Evolutionary conservation across 345 rosid species (phyloP).

Genomic region (Populus davidiana): DNA sequence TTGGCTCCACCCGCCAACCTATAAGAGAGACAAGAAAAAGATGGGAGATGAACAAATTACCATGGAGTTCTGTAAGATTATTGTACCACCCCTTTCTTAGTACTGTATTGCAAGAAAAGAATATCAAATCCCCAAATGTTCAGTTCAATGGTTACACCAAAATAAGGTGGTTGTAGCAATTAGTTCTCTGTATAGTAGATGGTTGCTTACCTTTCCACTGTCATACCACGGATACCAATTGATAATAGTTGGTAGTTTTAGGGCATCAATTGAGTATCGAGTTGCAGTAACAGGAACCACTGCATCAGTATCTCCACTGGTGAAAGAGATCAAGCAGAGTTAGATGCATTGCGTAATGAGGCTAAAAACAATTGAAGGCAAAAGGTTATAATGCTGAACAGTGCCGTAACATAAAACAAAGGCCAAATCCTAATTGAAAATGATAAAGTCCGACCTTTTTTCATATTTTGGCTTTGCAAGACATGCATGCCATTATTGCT

Average conservation of each 20-base stretch:
- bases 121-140: background rate
- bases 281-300: constrained; percentile 88
- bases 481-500: background rate
- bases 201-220: constrained; percentile 43
- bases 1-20: constrained; percentile 99
- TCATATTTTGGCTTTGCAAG: background rate
- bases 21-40: background rate
- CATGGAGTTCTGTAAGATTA: background rate
- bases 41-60: background rate
- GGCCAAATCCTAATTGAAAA: background rate
- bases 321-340: constrained; percentile 22
- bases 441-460: background rate
- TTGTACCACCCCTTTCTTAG: background rate
- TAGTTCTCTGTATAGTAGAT: background rate
- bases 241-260: constrained; percentile 57
- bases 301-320: constrained; percentile 92
- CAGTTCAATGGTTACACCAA: background rate
- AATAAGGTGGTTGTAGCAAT: background rate
- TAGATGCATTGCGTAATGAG: background rate
- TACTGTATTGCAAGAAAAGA: background rate
- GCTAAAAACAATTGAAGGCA: background rate
- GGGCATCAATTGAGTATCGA: constrained; percentile 77
- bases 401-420: background rate
- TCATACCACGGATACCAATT: constrained; percentile 93
- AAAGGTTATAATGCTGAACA: background rate